Percentiles rank a stretch among this genome's conserved stretches.
phyloP scores from a whole-genome alignment of 2,329 filamentous ascomycete genomes.

The Penicillium sp. region DNA sequence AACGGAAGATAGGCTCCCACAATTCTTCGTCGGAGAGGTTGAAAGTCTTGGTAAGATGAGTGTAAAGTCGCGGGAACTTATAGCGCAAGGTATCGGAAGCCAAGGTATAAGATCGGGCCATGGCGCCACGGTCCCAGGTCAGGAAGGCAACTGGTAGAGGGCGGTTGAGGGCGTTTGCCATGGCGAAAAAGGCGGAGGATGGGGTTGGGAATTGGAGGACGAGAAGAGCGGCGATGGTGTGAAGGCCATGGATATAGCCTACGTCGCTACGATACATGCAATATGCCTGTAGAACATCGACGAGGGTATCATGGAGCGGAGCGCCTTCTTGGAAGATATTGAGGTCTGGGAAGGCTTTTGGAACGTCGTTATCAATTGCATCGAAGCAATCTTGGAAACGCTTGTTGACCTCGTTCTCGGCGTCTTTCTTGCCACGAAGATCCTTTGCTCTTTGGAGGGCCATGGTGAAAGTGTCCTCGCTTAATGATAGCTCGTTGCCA shows the following conservation, averaged over 20 bases:
- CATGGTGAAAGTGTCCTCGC: conserved; percentile 57
- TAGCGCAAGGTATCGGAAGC: conserved; percentile 59
- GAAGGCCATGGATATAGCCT: conserved; percentile 61
- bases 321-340: conserved; percentile 59
- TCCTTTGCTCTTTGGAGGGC: conserved; percentile 59
- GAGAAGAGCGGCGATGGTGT: conserved; percentile 60
- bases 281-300: conserved; percentile 64
- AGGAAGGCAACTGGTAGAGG: conserved; percentile 63
- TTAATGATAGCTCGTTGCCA: conserved; percentile 62
- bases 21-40: conserved; percentile 46
- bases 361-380: conserved; percentile 56
- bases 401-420: conserved; percentile 47
- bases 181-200: conserved; percentile 57
- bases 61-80: conserved; percentile 58
- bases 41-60: conserved; percentile 51
- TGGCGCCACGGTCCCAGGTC: conserved; percentile 58
- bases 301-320: conserved; percentile 57
- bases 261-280: conserved; percentile 65
- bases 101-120: conserved; percentile 57
- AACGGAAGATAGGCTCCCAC: conserved; percentile 57
- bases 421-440: conserved; percentile 46
- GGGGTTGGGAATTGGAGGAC: conserved; percentile 58
- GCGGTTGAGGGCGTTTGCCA: conserved; percentile 64
- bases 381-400: conserved; percentile 55
- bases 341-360: conserved; percentile 59